phyloP scores from a whole-genome alignment of 768 basidiomycete species.

The Imleria badia region DNA sequence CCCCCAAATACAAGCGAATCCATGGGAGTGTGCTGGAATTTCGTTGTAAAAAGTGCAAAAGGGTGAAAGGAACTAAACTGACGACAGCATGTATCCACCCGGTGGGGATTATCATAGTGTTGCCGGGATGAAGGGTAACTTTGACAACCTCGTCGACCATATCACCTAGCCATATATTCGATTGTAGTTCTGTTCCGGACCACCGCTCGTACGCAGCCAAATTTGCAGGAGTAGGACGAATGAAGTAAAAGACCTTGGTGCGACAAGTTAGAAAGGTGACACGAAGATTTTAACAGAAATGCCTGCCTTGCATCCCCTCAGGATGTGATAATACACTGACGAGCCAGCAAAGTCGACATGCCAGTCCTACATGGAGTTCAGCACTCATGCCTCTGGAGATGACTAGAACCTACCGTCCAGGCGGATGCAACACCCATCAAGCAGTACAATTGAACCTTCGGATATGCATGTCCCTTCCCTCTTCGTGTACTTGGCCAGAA shows the following conservation, averaged over 20 bases:
- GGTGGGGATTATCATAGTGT: conserved; percentile 92
- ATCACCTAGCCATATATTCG: conserved; percentile 88
- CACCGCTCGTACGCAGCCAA: conserved; percentile 89
- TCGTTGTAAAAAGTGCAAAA: conserved; percentile 2
- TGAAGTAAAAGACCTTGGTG: conserved; percentile 89
- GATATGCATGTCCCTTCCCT: conserved; percentile 72
- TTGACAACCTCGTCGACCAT: conserved; percentile 89
- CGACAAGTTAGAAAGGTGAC: neutral
- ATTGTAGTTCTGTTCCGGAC: conserved; percentile 91
- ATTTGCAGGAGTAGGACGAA: conserved; percentile 83
- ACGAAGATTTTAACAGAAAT: neutral
- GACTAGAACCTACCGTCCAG: conserved; percentile 76
- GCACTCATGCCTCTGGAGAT: neutral
- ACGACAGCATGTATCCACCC: conserved; percentile 99
- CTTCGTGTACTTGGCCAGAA: conserved; percentile 86
- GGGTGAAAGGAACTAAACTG: conserved; percentile 29
- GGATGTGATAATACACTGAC: conserved; percentile 96
- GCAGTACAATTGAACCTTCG: conserved; percentile 95
- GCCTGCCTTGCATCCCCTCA: conserved; percentile 77
- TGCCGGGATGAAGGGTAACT: conserved; percentile 71
- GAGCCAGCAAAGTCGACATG: conserved; percentile 98
- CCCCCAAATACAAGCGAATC: conserved; percentile 97
- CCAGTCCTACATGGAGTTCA: conserved; percentile 70
- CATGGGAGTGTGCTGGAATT: conserved; percentile 74
- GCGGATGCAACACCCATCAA: conserved; percentile 92